phyloP scores from a whole-genome alignment of 2,329 filamentous ascomycete species.

The Arthrobotrys sphaeroides region DNA sequence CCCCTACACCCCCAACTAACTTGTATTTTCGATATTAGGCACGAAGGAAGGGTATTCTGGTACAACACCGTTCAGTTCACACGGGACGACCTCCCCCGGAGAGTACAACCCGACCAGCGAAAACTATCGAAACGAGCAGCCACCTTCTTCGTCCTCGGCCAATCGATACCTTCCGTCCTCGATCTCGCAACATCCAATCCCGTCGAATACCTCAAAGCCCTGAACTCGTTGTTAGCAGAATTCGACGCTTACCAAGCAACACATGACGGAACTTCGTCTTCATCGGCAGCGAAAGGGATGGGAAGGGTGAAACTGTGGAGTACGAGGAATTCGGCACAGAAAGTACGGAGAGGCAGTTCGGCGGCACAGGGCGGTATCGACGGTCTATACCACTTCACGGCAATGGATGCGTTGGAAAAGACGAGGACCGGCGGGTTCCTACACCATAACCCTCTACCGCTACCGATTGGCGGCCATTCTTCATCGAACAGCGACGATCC shows the following conservation, averaged over 20 bases:
- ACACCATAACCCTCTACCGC: constrained; percentile 41
- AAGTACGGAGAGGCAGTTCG: constrained; percentile 48
- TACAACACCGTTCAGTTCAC: constrained; percentile 97
- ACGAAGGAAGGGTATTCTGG: constrained; percentile 95
- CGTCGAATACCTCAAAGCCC: constrained; percentile 83
- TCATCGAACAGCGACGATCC: constrained; percentile 43
- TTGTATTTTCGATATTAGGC: constrained; percentile 66
- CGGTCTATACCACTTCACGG: constrained; percentile 50
- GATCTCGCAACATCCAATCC: constrained; percentile 84
- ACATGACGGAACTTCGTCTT: constrained; percentile 78
- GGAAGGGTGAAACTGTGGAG: constrained; percentile 52
- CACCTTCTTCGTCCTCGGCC: constrained; percentile 90
- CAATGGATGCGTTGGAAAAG: constrained; percentile 48
- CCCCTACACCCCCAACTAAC: constrained; percentile 3
- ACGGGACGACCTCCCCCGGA: constrained; percentile 77
- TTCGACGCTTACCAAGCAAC: constrained; percentile 93
- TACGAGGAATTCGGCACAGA: constrained; percentile 37
- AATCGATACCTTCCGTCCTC: constrained; percentile 87
- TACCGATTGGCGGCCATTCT: constrained; percentile 29
- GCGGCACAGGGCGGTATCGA: constrained; percentile 49
- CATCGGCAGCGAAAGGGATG: constrained; percentile 64
- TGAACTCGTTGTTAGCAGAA: constrained; percentile 85
- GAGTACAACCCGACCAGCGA: constrained; percentile 84
- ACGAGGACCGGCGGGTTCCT: constrained; percentile 18
- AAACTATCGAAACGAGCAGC: constrained; percentile 87